Conservation (phyloP, 345 rosid genomes). For the Pseudoturritis turrita region DNA sequence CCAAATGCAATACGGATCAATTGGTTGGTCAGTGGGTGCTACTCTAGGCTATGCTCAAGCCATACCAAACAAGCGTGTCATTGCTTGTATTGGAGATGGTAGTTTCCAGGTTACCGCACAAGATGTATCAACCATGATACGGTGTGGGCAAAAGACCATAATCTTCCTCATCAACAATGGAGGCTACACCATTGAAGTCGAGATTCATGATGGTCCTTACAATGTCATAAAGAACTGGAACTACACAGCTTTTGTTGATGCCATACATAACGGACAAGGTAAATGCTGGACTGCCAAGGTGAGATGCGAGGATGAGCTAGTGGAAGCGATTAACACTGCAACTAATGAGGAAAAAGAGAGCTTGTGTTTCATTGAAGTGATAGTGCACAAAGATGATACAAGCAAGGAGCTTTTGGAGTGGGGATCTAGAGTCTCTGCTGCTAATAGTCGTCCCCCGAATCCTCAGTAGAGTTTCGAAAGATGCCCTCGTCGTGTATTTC, state of each 20-base stretch:
- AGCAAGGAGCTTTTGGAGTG: slow-evolving; percentile 63
- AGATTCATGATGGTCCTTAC: slow-evolving; percentile 71
- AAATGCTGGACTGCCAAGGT: slow-evolving; percentile 69
- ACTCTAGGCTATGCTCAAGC: slow-evolving; percentile 63
- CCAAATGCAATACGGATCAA: slow-evolving; percentile 62
- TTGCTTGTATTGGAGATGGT: slow-evolving; percentile 64
- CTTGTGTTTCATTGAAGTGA: slow-evolving; percentile 63
- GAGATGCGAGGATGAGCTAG: slow-evolving; percentile 41
- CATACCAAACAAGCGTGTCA: slow-evolving; percentile 43
- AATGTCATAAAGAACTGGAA: slow-evolving; percentile 71
- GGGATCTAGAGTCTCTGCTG: slow-evolving; percentile 58
- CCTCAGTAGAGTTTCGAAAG: slow-evolving; percentile 28
- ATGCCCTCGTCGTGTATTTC: not conserved
- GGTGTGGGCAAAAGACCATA: slow-evolving; percentile 47
- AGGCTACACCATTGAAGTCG: slow-evolving; percentile 62
- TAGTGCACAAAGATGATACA: slow-evolving; percentile 58
- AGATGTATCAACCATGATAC: slow-evolving; percentile 62
- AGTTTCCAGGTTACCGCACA: slow-evolving; percentile 72
- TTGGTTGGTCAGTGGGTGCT: slow-evolving; percentile 66
- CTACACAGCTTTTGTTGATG: slow-evolving; percentile 59
- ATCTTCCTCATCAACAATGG: slow-evolving; percentile 68
- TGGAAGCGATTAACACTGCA: slow-evolving; percentile 44
- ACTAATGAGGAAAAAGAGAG: slow-evolving; percentile 42
- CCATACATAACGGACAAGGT: slow-evolving; percentile 57
- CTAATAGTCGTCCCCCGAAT: slow-evolving; percentile 58